These are phyloP conservation scores for Phytophthora constricta DNA, from an alignment of 352 stramenopile genomes.

Conservation along the genomic window DNA sequence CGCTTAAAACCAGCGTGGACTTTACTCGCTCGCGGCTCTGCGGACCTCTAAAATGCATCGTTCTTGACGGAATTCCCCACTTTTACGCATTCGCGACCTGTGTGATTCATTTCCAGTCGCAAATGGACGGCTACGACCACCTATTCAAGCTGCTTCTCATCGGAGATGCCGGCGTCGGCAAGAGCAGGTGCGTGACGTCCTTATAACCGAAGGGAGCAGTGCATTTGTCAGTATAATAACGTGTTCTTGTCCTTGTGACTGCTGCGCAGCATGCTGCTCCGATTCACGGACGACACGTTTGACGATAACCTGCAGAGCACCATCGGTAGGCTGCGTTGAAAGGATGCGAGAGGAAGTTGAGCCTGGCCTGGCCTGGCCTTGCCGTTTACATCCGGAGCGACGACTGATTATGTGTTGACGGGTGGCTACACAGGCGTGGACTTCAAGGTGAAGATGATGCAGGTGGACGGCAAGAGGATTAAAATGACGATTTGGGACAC, in stretches of 20 bases:
- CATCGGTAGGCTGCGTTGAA: conserved; percentile 92
- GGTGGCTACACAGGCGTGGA: conserved; percentile 77
- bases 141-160: conserved; percentile 99
- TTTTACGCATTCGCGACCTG: not conserved
- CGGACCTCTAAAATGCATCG: conserved; percentile 20
- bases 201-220: not conserved
- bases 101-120: conserved; percentile 14
- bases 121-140: conserved; percentile 94
- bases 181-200: conserved; percentile 87
- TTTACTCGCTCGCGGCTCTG: not conserved
- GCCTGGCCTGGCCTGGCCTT: not conserved
- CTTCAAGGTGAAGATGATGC: conserved; percentile 98
- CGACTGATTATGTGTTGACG: conserved; percentile 2
- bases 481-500: conserved; percentile 99
- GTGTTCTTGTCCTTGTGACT: conserved; percentile 2
- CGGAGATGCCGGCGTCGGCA: conserved; percentile 97
- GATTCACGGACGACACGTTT: conserved; percentile 98
- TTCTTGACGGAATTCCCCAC: conserved; percentile 7
- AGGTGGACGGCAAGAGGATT: conserved; percentile 95
- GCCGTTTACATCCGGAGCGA: too few species aligned
- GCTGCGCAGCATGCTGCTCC: conserved; percentile 93
- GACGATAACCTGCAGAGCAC: conserved; percentile 98
- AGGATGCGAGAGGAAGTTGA: too few species aligned
- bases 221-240: not conserved
- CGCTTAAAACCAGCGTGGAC: not conserved